Base-by-base conservation (phyloP, 176 grass and related monocot genomes). In the Cenchrus americanus region DNA sequence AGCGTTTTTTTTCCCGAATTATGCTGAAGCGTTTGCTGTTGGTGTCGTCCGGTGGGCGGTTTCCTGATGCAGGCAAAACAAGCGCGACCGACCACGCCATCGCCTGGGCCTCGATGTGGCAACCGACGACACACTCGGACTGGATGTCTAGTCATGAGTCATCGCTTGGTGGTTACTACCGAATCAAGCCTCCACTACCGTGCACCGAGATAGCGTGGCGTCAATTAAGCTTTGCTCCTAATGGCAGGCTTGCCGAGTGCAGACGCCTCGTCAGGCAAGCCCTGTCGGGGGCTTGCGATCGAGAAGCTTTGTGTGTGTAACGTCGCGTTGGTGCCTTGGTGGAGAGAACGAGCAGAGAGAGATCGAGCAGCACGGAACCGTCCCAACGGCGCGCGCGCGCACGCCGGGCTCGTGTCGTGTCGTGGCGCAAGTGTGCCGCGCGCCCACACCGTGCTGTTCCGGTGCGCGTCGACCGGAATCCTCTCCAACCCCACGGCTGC, bases 351-450 rank as follows among this genome's bases (percentile, higher is more conserved):
- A 7, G 42, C 6, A 44, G 55, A 59, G 55, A 57, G 19, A n/a
- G 55, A 59, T 21, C 41, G 64, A 22, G 49, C 78, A 18, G 53
- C 78, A 80, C 64, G 78, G 32, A 68, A 69, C 64, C 19, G 13
- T 8, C 17, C 50, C 30, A 57, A 54, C 12, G 50, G 27, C 72
- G 26, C 26, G 27, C 72, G 26, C 26, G 62, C 24, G 62, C 64
- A 54, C 48, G 63, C 49, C 32, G 78, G 51, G 32, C 32, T 80
- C 73, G 18, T 80, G 78, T 41, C 9, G 49, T 17, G 78, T 27
- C 43, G 43, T 44, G 43, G 43, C 43, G 19, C 10, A 10, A 26
- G 76, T 57, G 51, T 13, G 4, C 19, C 7, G 73, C 53, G 34
- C 34, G 34, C 34, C 19, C 32, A 32, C 53, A 58, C 54, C 9